These are phyloP conservation scores for Clarireedia homoeocarpa DNA, from an alignment of 2,329 filamentous ascomycete species.

Conservation along the genomic window DNA sequence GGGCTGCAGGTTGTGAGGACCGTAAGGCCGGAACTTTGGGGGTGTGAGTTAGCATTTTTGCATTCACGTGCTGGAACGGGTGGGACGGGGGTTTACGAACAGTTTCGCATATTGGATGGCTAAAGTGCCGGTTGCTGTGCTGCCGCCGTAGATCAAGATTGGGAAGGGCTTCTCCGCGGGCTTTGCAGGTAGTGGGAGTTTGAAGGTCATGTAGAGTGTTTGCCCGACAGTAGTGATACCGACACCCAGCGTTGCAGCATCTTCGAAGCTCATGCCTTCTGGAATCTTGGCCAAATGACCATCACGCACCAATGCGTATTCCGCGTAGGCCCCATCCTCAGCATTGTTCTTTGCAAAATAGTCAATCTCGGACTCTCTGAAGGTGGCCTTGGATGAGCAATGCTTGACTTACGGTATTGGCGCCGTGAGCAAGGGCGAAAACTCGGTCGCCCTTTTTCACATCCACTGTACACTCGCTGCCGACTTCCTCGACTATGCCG, in stretches of 20 bases:
- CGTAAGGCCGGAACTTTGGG: slow-evolving; percentile 14
- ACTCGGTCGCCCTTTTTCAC: not conserved
- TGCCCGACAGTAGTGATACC: slow-evolving; percentile 13
- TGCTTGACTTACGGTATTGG: not conserved
- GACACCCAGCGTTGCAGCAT: slow-evolving; percentile 32
- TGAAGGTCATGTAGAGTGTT: slow-evolving; percentile 9
- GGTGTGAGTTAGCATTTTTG: not conserved
- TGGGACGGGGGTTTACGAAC: slow-evolving; percentile 25
- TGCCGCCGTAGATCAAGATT: slow-evolving; percentile 30
- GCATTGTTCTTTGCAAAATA: not conserved
- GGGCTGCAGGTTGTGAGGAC: slow-evolving; percentile 32
- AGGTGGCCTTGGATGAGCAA: not conserved
- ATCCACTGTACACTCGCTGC: not conserved
- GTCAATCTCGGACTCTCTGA: not conserved
- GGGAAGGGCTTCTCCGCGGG: not conserved
- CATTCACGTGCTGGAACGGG: not conserved
- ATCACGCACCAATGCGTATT: slow-evolving; percentile 28
- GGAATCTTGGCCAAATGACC: slow-evolving; percentile 37
- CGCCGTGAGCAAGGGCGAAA: not conserved
- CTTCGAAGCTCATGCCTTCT: slow-evolving; percentile 34
- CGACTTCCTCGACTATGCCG: slow-evolving; percentile 12
- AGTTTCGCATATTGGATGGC: slow-evolving; percentile 30
- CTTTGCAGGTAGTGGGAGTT: not conserved
- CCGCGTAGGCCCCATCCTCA: slow-evolving; percentile 20
- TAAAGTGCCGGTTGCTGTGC: slow-evolving; percentile 20